A percentile compares a stretch with the other conserved stretches of the same genome.
phyloP scores from a whole-genome alignment of 345 rosid species.

The Boechera stricta region DNA sequence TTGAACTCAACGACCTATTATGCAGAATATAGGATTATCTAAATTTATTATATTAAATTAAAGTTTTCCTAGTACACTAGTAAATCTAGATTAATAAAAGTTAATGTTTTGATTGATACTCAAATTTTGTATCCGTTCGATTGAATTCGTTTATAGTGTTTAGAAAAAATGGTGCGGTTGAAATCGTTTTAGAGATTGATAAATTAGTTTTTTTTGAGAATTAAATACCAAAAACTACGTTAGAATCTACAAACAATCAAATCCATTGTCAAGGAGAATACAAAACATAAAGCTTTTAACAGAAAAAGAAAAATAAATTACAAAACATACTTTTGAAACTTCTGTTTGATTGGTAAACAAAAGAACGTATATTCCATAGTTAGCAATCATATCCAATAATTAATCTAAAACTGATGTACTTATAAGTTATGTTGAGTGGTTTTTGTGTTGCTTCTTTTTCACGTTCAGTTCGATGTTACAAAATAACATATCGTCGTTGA shows the following conservation, averaged over 20 bases:
- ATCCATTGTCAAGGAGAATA: no score
- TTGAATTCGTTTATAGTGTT: not conserved
- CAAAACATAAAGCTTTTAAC: no score
- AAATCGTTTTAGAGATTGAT: not conserved
- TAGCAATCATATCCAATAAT: not conserved
- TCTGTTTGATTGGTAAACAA: slow-evolving; percentile 8
- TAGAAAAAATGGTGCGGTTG: not conserved
- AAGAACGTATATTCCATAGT: not conserved
- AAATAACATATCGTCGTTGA: slow-evolving; percentile 8
- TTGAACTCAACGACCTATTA: not conserved
- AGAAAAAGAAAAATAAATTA: no score
- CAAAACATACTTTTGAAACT: not conserved
- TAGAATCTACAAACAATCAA: not conserved
- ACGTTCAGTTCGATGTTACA: slow-evolving; percentile 3
- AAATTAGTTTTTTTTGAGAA: not conserved
- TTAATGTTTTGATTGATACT: not conserved
- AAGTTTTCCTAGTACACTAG: not conserved
- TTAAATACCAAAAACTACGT: not conserved
- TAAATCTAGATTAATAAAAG: not conserved
- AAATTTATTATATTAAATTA: not conserved
- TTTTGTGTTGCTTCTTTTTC: slow-evolving; percentile 2
- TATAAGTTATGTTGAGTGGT: slow-evolving; percentile 5
- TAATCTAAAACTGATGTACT: slow-evolving; percentile 1
- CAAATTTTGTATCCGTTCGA: not conserved
- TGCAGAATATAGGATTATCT: not conserved